Evolutionary conservation across 768 basidiomycete genomes (phyloP).

Genomic region (Leucosporidium creatinivorum): DNA sequence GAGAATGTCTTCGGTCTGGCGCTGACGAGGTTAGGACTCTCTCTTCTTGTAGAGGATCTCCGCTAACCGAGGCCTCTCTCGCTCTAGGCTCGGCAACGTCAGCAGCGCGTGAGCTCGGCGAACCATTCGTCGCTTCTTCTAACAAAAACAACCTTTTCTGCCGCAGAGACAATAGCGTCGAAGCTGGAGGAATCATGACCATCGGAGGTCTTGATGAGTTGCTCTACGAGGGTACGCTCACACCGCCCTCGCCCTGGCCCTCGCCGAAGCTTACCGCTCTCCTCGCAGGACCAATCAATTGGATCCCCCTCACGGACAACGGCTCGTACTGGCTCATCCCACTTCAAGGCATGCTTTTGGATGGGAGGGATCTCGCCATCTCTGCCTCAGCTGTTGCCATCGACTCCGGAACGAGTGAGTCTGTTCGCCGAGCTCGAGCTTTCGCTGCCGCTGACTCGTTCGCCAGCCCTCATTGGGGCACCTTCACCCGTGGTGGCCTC

Average conservation of each 20-base stretch:
- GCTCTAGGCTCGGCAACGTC: no score
- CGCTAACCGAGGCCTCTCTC: no score
- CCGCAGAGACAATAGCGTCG: background rate
- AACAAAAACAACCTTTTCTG: no score
- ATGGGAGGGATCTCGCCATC: constrained; percentile 42
- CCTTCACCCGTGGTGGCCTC: constrained; percentile 53
- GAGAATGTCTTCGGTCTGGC: constrained; percentile 50
- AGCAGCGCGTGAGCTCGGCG: no score
- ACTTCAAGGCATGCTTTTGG: constrained; percentile 38
- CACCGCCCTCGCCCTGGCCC: background rate
- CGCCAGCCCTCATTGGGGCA: constrained; percentile 64
- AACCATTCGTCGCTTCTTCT: no score
- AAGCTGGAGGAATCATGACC: constrained; percentile 33
- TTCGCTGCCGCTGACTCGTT: background rate
- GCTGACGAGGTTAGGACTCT: constrained; percentile 45
- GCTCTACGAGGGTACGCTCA: constrained; percentile 47
- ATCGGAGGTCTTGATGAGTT: constrained; percentile 61
- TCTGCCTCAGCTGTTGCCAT: constrained; percentile 61
- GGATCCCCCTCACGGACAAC: constrained; percentile 53
- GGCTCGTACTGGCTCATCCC: constrained; percentile 72
- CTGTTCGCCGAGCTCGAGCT: background rate
- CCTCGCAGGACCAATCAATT: constrained; percentile 70
- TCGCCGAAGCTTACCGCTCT: background rate
- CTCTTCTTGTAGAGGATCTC: no score
- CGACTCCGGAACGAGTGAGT: constrained; percentile 55